Evolutionary conservation across 1,284 basidiomycete genomes (phyloP), one percentile per base, ranked within the genome.

Genomic region (Rhodotorula sp.): DNA sequence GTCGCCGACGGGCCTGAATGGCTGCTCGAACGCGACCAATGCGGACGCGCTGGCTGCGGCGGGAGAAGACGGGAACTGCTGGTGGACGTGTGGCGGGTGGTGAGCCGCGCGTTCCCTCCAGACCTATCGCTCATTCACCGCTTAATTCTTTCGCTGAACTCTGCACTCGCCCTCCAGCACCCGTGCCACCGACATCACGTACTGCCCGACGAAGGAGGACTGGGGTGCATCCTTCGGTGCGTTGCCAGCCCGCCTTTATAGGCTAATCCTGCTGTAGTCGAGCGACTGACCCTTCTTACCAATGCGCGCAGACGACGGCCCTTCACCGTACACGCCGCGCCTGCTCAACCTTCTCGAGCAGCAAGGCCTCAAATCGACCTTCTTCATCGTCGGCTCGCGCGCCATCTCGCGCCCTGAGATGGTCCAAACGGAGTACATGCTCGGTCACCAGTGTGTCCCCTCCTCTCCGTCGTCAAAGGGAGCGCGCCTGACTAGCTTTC

Each of bases 341-440:
- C 83, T 94, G 25, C 86, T 95, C 54, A 82, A 88, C 66, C 93
- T 86, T 80, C 84, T 97, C 64, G 81, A 85, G 61, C 81, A 87
- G 76, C 85, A 91, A 80, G 82, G 88, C 67, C 79, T 96, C 76
- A 85, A 83, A 34, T 87, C 93, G 10, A 97, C 94, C 6, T 97
- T 97, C 86, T 97, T 96, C 83, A 88, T 93, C 60, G 89, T 97
- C 32, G 94, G 94, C 66, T 95, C 92, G 44, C 91, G 94, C 76
- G 90, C 91, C 74, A 86, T 96, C 74, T 90, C 92, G 71, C 86
- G 88, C 69, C 91, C 94, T 10, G 80, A 85, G 27, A 87, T 94
- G 77, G 85, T 97, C 32, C 83, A 90, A 62, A 88, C 90, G 74
- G 92, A 78, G 59, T 78, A 79, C 72, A 74, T 78, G 73, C 61